These are phyloP conservation scores for Escovopsis weberi DNA, from an alignment of 2,329 filamentous ascomycete species.

Conservation along the genomic window DNA sequence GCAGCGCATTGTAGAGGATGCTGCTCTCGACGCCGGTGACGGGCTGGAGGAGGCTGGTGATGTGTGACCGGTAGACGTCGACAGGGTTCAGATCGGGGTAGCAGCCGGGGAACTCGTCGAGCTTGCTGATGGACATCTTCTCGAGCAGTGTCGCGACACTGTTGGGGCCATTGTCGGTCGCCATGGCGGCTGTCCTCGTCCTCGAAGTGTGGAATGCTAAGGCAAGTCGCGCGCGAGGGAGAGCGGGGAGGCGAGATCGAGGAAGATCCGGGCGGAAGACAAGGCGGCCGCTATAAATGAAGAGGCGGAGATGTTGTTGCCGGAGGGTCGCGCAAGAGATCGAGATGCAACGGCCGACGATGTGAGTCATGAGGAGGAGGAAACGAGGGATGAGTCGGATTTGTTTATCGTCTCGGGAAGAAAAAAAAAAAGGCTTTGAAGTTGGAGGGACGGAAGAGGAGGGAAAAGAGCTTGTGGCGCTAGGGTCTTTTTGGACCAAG, in stretches of 20 bases:
- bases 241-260: neutral
- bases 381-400: neutral
- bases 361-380: neutral
- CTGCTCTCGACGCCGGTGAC: conserved; percentile 56
- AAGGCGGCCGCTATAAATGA: neutral
- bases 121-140: conserved; percentile 17
- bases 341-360: neutral
- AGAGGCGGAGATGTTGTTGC: neutral
- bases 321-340: neutral
- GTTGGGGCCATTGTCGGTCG: neutral
- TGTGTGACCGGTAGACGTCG: conserved; percentile 66
- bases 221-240: neutral
- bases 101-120: conserved; percentile 29
- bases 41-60: conserved; percentile 52
- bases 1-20: conserved; percentile 60
- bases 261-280: neutral
- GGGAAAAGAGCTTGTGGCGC: too few species aligned
- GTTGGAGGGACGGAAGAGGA: too few species aligned
- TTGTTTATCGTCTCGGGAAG: neutral
- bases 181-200: neutral
- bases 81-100: conserved; percentile 58
- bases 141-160: neutral
- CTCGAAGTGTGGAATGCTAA: neutral
- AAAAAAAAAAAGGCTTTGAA: neutral
- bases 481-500: too few species aligned